Percentiles rank a stretch among this genome's conserved stretches.
Evolutionary conservation across 1,139 yeast species (phyloP).

Genomic region (Candida sanyaensis): DNA sequence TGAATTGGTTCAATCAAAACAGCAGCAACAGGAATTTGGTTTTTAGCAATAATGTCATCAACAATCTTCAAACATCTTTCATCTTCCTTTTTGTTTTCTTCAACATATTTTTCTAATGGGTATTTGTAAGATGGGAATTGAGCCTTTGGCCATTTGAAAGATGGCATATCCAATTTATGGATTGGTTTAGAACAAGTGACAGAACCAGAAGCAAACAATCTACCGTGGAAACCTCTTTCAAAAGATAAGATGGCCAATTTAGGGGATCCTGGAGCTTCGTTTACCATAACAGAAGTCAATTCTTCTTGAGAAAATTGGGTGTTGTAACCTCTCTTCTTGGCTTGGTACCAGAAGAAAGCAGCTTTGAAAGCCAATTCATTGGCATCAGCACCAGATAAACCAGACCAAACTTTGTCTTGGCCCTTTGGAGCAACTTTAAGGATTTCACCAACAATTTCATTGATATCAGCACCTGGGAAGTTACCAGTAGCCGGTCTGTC

Average conservation of each 20-base stretch:
- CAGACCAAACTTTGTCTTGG: conserved; percentile 70
- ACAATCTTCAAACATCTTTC: conserved; percentile 61
- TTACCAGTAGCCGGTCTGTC: conserved; percentile 80
- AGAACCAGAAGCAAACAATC: conserved; percentile 77
- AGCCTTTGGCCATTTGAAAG: conserved; percentile 87
- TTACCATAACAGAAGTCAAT: conserved; percentile 60
- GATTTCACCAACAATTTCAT: conserved; percentile 55
- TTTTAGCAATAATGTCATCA: conserved; percentile 55
- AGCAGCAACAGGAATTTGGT: conserved; percentile 74
- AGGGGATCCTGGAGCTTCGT: conserved; percentile 73
- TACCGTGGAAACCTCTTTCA: conserved; percentile 78
- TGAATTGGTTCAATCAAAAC: conserved; percentile 79
- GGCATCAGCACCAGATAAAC: conserved; percentile 81
- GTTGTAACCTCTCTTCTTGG: conserved; percentile 55
- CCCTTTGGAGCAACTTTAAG: conserved; percentile 72
- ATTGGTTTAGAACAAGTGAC: conserved; percentile 81
- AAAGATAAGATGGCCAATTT: conserved; percentile 73
- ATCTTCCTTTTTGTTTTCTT: conserved; percentile 64
- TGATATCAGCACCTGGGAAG: conserved; percentile 67
- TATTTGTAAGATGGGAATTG: conserved; percentile 75
- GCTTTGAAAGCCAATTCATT: conserved; percentile 85
- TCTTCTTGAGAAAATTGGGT: conserved; percentile 61
- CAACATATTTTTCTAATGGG: conserved; percentile 61
- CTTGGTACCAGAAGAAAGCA: conserved; percentile 74
- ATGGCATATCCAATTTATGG: conserved; percentile 82